phyloP scores from a whole-genome alignment of 805 yeast species.

The Priceomyces fermenticarens region DNA sequence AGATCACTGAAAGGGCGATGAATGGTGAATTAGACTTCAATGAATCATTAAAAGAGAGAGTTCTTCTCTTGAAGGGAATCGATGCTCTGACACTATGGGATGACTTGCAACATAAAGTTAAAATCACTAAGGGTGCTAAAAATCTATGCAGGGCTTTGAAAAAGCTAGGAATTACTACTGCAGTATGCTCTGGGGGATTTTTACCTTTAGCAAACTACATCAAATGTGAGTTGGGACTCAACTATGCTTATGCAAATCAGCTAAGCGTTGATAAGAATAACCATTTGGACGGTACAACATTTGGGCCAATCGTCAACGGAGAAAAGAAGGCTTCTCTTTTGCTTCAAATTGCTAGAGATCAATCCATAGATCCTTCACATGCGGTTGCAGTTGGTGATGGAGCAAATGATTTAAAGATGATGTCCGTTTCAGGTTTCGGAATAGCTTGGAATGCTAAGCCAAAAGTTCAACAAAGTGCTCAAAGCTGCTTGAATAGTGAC shows the following conservation, averaged over 20 bases:
- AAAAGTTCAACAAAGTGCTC: constrained; percentile 79
- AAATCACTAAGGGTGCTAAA: constrained; percentile 81
- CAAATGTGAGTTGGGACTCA: constrained; percentile 63
- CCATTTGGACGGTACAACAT: constrained; percentile 68
- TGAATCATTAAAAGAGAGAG: constrained; percentile 75
- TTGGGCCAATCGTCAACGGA: constrained; percentile 86
- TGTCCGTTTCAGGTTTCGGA: constrained; percentile 89
- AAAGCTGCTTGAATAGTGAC: constrained; percentile 73
- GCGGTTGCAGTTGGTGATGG: constrained; percentile 95
- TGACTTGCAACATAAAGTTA: constrained; percentile 64
- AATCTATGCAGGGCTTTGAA: constrained; percentile 66
- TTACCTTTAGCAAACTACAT: constrained; percentile 81
- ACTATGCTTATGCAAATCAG: constrained; percentile 86
- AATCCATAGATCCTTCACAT: constrained; percentile 45
- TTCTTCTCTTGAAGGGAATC: constrained; percentile 76
- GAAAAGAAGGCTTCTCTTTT: constrained; percentile 74
- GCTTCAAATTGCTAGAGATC: constrained; percentile 54
- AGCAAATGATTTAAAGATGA: constrained; percentile 92
- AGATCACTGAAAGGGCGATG: constrained; percentile 92
- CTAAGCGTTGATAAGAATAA: constrained; percentile 45
- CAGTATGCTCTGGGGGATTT: constrained; percentile 94
- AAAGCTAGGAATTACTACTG: constrained; percentile 62
- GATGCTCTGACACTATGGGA: constrained; percentile 72
- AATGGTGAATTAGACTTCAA: constrained; percentile 92
- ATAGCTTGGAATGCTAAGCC: constrained; percentile 98